These are phyloP conservation scores for Podosphaera fusca DNA, from an alignment of 2,329 filamentous ascomycete species.

Conservation along the genomic window DNA sequence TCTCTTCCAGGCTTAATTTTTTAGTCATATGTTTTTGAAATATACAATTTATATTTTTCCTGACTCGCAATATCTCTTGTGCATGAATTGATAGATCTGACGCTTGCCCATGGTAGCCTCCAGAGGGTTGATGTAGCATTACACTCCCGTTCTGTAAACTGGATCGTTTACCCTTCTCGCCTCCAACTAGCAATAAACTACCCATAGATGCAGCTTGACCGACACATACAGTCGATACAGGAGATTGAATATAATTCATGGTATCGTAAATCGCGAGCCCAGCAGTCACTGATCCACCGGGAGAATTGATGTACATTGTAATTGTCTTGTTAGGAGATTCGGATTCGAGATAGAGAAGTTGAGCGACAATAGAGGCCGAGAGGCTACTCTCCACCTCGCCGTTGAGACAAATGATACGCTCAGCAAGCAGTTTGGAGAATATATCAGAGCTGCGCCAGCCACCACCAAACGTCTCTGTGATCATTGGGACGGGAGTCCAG, in stretches of 20 bases:
- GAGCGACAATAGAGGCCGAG: conserved; percentile 83
- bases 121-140: conserved; percentile 92
- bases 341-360: conserved; percentile 93
- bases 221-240: conserved; percentile 84
- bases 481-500: conserved; percentile 25
- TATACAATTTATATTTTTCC: conserved; percentile 72
- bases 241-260: conserved; percentile 87
- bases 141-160: conserved; percentile 82
- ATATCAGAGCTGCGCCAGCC: conserved; percentile 61
- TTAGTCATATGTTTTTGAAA: conserved; percentile 71
- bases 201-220: conserved; percentile 94
- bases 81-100: conserved; percentile 90
- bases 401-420: conserved; percentile 86
- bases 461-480: conserved; percentile 35
- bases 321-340: conserved; percentile 89
- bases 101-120: conserved; percentile 41
- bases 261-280: conserved; percentile 90
- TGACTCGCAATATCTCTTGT: conserved; percentile 77
- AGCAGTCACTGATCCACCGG: conserved; percentile 79
- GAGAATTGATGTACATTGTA: conserved; percentile 93
- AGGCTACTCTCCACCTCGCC: conserved; percentile 75
- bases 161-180: conserved; percentile 62
- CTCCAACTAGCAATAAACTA: conserved; percentile 65
- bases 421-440: conserved; percentile 60
- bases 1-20: conserved; percentile 56